Evolutionary conservation across 768 basidiomycete genomes (phyloP), one percentile per base, ranked within the genome.

Genomic region (Tulasnella calospora): DNA sequence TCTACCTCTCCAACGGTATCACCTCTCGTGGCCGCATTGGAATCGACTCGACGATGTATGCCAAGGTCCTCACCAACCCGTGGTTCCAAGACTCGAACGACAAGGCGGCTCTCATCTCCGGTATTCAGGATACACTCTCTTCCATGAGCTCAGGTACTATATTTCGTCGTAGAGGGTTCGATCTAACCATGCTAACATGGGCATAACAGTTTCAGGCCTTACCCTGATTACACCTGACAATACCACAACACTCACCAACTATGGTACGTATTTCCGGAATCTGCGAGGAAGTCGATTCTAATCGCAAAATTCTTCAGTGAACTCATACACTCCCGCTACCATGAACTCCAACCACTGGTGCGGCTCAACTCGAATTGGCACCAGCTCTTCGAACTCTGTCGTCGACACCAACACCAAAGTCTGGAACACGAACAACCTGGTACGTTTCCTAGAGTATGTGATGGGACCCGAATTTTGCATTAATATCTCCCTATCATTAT

Each of bases 261-360:
- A 89, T 81, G 88, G 88, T 87, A 81, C 15, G 27, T 47, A 67
- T 21, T 55, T 38, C 38, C 55, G 12, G 51, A 51, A n/a, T 73
- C 38, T n/a, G 46, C 17, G 27, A 70, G 35, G 36, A 40, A n/a
- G 23, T 15, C 30, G 19, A n/a, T 74, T 73, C 46, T 40, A 41
- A 73, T 55, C 0, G 7, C 2, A 40, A n/a, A 27, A 17, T 15
- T 27, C 27, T 38, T n/a, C 79, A 86, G 85, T 88, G 21, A 84
- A 87, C 79, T 84, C 83, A 73, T 87, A 87, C 77, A 80, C 82
- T 73, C 82, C 82, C 8, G 81, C 83, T 36, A 73, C 80, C 15
- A 80, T 80, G 79, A 85, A 88, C 83, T 90, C 89, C 12, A 91
- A 91, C 81, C 90, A 91, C 83, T 91, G 90, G 90, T 88, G 90